Evolutionary conservation across 163 green algal species (phyloP).

Genomic region (Coccomyxa subellipsoidea): DNA sequence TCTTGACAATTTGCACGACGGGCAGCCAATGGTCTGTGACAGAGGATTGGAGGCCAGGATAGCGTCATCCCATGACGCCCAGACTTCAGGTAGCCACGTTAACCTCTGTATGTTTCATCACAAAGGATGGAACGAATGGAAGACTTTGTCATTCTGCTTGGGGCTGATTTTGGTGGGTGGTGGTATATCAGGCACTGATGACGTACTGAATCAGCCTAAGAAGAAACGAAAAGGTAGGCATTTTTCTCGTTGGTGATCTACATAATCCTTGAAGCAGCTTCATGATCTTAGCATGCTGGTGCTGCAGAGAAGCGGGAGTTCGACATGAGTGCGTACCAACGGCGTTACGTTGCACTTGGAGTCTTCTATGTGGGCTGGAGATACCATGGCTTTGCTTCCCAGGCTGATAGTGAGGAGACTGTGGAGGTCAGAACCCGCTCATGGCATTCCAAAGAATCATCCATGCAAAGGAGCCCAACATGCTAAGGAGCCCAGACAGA

Average conservation of each 20-base stretch:
- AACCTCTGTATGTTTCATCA: background rate
- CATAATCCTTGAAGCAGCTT: too few relatives aligned
- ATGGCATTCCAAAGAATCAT: too few relatives aligned
- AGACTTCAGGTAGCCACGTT: background rate
- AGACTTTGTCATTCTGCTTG: too few relatives aligned
- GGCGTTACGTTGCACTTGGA: conserved; percentile 78
- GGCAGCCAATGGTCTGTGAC: background rate
- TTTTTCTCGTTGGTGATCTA: background rate
- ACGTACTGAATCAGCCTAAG: background rate
- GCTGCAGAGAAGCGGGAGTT: background rate
- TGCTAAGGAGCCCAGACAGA: too few relatives aligned
- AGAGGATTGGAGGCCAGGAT: background rate
- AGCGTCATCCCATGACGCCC: background rate
- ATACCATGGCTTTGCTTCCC: conserved; percentile 81
- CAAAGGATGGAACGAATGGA: background rate
- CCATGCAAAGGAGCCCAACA: too few relatives aligned
- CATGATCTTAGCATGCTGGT: background rate
- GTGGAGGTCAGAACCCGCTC: conserved; percentile 52
- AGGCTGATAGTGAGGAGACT: conserved; percentile 63
- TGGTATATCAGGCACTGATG: background rate
- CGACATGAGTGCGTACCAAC: conserved; percentile 41
- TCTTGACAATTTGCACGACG: background rate
- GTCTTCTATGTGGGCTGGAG: conserved; percentile 80
- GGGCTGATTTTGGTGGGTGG: background rate
- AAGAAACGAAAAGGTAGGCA: background rate